Base-by-base conservation (phyloP, 2,329 filamentous ascomycete species). In the Talaromyces sp. region DNA sequence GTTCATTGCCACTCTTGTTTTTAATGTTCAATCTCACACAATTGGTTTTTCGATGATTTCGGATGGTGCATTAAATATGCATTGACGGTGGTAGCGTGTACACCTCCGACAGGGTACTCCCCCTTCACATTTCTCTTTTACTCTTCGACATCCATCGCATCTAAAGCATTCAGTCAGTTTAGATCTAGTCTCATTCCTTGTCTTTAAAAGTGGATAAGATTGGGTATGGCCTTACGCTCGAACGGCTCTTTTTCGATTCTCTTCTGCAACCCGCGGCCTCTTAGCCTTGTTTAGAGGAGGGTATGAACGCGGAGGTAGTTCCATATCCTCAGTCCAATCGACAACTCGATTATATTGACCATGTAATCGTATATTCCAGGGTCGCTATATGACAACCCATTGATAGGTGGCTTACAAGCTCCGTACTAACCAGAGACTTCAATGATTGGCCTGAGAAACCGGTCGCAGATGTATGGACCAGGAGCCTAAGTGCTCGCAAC, bases 121-220 rank as follows among this genome's bases (percentile, higher is more conserved):
- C 56, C 84, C 84, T 69, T 85, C 83, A 69, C 84, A 86, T 73
- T 85, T 85, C 72, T 86, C 84, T 70, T 86, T 86, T 65, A 83
- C 79, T 67, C 83, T 79, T 66, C 84, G 82, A 72, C 83, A 86
- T 61, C 81, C 81, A 70, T 85, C 83, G 70, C 84, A 86, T 66
- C 84, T 85, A 64, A 27, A 31, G 27, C 39, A 61, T 31, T 16
- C n/a, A 33, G 5, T 64, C n/a, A 64, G 62, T 47, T 13, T 16
- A 24, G 6, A 11, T 54, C 16, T 27, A 31, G 6, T 52, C 5
- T 13, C 49, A 22, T 52, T 52, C 24, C 49, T 24, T 31, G 7
- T 27, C 35, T 9, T 16, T 19, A n/a, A 13, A 52, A 52, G 24
- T n/a, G 9, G 3, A 19, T 33, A 19, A 24, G 11, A 13, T 39